phyloP scores from a whole-genome alignment of 108 stramenopile species.

The Aurantiochytrium sp. region DNA sequence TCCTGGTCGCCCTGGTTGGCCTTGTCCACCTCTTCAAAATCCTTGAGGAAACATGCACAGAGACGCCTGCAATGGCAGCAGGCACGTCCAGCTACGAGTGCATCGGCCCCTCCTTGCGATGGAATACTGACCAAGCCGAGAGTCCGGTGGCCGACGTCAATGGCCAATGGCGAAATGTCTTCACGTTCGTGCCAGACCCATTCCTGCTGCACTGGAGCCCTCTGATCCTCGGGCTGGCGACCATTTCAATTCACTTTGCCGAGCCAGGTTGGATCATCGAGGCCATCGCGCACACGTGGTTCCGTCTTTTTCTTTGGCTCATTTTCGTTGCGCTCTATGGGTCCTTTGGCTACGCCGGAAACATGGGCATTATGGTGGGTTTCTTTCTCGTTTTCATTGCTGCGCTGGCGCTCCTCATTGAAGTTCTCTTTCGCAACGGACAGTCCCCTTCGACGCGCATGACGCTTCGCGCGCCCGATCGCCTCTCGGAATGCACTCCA shows the following conservation, averaged over 20 bases:
- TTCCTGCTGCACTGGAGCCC: not conserved
- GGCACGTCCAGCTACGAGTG: not conserved
- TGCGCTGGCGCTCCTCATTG: not conserved
- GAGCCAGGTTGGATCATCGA: not conserved
- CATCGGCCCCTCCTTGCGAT: not conserved
- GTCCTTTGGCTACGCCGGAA: not conserved
- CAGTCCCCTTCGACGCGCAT: not conserved
- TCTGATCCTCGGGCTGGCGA: not conserved
- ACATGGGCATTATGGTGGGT: not conserved
- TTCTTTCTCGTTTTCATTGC: not conserved
- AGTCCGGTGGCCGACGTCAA: not conserved
- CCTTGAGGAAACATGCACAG: not conserved
- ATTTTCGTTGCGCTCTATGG: not conserved
- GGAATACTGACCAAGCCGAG: not conserved
- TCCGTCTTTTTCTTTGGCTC: not conserved
- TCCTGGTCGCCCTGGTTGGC: not conserved
- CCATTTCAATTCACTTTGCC: not conserved
- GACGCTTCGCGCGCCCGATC: not conserved
- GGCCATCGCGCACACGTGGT: not conserved
- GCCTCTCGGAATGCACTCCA: not conserved
- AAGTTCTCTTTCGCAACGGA: not conserved
- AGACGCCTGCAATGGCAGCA: no score
- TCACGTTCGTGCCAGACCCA: not conserved
- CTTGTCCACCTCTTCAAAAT: not conserved
- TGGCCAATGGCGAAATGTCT: not conserved